Conservation (phyloP, 345 rosid genomes). For the Carallia brachiata region DNA sequence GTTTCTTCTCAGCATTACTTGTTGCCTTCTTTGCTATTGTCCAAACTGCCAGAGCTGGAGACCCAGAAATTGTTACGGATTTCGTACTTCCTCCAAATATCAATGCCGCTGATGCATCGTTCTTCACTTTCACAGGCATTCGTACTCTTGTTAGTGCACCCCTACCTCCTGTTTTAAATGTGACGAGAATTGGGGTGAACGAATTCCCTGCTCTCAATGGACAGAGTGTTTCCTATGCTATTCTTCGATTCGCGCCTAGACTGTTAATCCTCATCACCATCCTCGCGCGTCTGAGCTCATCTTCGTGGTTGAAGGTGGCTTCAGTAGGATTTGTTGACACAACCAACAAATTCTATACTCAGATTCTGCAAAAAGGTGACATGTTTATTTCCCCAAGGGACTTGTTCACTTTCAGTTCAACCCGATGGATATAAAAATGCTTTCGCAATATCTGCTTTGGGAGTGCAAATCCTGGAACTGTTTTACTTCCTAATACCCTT, state of each 20-base stretch:
- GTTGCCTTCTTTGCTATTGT: slow-evolving; percentile 17
- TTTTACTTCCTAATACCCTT: slow-evolving; percentile 26
- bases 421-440: slow-evolving; percentile 16
- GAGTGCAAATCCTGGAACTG: slow-evolving; percentile 37
- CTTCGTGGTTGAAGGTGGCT: slow-evolving; percentile 20
- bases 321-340: slow-evolving; percentile 46
- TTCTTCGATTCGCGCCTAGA: slow-evolving; percentile 26
- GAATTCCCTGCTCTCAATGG: slow-evolving; percentile 41
- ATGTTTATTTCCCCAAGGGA: slow-evolving; percentile 40
- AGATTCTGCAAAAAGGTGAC: slow-evolving; percentile 30
- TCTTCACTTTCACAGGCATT: slow-evolving; percentile 39
- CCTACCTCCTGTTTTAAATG: slow-evolving; percentile 15
- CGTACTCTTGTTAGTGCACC: slow-evolving; percentile 1
- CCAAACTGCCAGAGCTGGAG: slow-evolving; percentile 23
- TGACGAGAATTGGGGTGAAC: slow-evolving; percentile 23
- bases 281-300: slow-evolving; percentile 38
- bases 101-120: slow-evolving; percentile 14
- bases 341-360: slow-evolving; percentile 35
- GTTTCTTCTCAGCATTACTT: slow-evolving; percentile 9
- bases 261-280: slow-evolving; percentile 34
- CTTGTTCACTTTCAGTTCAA: slow-evolving; percentile 41
- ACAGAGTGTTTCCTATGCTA: slow-evolving; percentile 43
- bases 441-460: slow-evolving; percentile 29
- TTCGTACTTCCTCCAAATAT: slow-evolving; percentile 23
- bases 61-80: slow-evolving; percentile 37